A percentile compares a stretch with the other conserved stretches of the same genome.
Conservation (phyloP, 139 green algal genomes). For the Tetraselmis striata region DNA sequence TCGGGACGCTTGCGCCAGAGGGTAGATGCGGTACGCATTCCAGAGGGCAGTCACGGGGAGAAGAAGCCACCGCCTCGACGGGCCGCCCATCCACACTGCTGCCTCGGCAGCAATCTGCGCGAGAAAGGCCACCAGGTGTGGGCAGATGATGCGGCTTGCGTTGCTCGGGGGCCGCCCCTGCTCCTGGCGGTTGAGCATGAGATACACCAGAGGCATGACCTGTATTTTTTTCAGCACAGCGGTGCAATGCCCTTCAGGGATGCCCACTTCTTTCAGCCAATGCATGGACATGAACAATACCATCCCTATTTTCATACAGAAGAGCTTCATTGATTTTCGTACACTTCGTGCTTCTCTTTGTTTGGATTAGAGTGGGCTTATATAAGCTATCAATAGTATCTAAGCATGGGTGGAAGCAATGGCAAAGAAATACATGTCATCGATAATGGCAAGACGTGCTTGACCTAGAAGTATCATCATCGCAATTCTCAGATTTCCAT, state of each 20-base stretch:
- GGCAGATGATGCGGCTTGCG: not conserved
- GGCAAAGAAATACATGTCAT: too few species aligned
- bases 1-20: not conserved
- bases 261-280: not conserved
- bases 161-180: not conserved
- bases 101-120: not conserved
- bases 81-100: not conserved
- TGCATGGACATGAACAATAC: not conserved
- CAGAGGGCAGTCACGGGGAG: not conserved
- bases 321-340: not conserved
- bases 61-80: not conserved
- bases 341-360: too few species aligned
- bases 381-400: too few species aligned
- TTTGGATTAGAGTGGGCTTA: too few species aligned
- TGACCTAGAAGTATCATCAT: too few species aligned
- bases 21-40: not conserved
- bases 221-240: too few species aligned
- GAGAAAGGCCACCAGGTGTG: not conserved
- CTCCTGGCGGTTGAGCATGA: not conserved
- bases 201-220: not conserved
- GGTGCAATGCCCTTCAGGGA: too few species aligned
- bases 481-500: too few species aligned
- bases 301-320: too few species aligned
- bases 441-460: too few species aligned
- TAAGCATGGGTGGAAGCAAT: too few species aligned